These are phyloP conservation scores for Macadamia integrifolia DNA, from an alignment of 164 flowering plant species.

Conservation along the genomic window DNA sequence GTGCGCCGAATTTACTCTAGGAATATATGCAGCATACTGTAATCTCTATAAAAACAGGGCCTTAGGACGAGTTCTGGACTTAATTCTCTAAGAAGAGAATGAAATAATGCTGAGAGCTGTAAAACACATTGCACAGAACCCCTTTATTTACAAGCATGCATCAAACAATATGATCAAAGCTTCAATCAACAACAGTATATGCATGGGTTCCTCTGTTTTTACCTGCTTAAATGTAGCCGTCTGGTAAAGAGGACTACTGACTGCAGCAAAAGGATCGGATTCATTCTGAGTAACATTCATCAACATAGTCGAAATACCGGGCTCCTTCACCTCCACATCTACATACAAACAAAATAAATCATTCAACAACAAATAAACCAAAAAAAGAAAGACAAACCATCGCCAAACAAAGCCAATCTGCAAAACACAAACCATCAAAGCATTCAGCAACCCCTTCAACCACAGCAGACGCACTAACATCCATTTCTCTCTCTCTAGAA, in stretches of 20 bases:
- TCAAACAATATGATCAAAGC: too few species aligned
- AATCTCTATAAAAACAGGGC: too few species aligned
- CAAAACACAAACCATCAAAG: constrained; percentile 26
- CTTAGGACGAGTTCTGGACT: too few species aligned
- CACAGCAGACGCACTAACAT: constrained; percentile 33
- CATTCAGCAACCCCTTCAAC: constrained; percentile 30
- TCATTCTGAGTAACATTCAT: constrained; percentile 57
- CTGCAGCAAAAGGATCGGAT: constrained; percentile 79
- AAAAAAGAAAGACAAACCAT: not conserved
- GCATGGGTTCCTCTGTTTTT: not conserved
- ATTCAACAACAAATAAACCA: not conserved
- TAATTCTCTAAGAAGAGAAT: too few species aligned
- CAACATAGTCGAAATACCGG: constrained; percentile 76
- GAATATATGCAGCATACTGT: too few species aligned
- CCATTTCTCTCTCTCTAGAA: constrained; percentile 37
- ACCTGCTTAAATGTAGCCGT: constrained; percentile 99
- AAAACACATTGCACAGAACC: too few species aligned
- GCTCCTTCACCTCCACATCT: constrained; percentile 49
- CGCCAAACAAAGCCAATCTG: not conserved
- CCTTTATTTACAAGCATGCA: constrained; percentile 16
- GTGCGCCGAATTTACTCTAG: too few species aligned
- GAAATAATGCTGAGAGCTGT: too few species aligned
- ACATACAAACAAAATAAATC: not conserved
- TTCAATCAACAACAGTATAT: not conserved
- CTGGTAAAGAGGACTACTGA: constrained; percentile 87